Conservation (phyloP, 1,284 basidiomycete species). For the Boletus mariae region DNA sequence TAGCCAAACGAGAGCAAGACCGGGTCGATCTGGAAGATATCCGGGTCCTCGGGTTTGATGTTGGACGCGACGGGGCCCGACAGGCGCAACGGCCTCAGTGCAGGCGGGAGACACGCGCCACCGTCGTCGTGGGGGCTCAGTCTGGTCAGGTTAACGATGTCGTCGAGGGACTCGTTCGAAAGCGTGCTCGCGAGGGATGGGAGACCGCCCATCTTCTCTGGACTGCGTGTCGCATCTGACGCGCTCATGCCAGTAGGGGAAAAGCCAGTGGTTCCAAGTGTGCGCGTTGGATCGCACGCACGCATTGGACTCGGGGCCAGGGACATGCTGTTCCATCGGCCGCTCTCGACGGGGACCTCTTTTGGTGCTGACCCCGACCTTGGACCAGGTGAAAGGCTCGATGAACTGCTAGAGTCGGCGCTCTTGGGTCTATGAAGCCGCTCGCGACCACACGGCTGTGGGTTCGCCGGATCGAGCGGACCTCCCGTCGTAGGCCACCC, state of each 20-base stretch:
- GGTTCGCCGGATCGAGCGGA: conserved; percentile 25
- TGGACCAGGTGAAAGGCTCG: background rate
- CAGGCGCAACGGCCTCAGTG: conserved; percentile 21
- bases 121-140: background rate
- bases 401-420: background rate
- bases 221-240: background rate
- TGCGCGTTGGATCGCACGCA: background rate
- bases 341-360: conserved; percentile 1
- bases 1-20: conserved; percentile 20
- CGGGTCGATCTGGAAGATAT: conserved; percentile 26
- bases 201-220: conserved; percentile 4
- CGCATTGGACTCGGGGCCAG: background rate
- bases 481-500: conserved; percentile 26
- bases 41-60: background rate
- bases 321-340: background rate
- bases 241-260: no score
- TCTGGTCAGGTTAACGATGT: conserved; percentile 9
- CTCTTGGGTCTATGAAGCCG: background rate
- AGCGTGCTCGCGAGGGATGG: conserved; percentile 22
- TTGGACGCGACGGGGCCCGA: conserved; percentile 5
- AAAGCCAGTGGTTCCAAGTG: background rate
- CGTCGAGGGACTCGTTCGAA: conserved; percentile 15
- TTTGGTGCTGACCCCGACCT: background rate
- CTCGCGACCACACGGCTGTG: conserved; percentile 12
- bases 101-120: conserved; percentile 18